A percentile compares a stretch with the other conserved stretches of the same genome.
Evolutionary conservation across 2,329 filamentous ascomycete species (phyloP).

Genomic region (Helotiales sp.): DNA sequence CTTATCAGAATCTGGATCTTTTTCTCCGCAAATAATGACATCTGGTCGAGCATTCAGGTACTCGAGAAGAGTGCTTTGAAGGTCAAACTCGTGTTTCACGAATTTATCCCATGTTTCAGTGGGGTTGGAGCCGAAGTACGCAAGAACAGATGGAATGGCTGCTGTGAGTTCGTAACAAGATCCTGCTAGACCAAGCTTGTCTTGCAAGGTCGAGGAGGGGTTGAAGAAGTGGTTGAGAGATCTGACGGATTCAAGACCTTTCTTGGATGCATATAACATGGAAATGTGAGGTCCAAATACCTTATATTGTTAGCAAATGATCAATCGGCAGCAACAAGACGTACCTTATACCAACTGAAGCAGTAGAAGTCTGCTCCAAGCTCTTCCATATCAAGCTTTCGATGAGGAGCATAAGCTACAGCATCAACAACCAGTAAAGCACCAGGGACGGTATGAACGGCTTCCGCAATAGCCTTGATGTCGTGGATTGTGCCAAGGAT

Average conservation of each 20-base stretch:
- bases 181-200: conserved; percentile 68
- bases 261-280: conserved; percentile 63
- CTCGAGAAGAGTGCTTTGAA: conserved; percentile 59
- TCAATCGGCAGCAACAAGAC: background rate
- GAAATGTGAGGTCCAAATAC: conserved; percentile 77
- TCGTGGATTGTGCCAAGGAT: conserved; percentile 72
- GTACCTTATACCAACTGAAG: conserved; percentile 78
- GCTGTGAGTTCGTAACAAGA: conserved; percentile 71
- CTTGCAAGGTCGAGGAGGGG: conserved; percentile 54
- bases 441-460: conserved; percentile 48
- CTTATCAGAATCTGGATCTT: conserved; percentile 44
- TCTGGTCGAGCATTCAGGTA: conserved; percentile 56
- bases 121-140: conserved; percentile 54
- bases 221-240: conserved; percentile 71
- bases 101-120: conserved; percentile 50
- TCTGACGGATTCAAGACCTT: conserved; percentile 54
- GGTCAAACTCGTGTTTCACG: conserved; percentile 56
- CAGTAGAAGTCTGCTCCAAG: conserved; percentile 74
- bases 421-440: conserved; percentile 73
- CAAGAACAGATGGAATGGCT: conserved; percentile 58
- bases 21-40: conserved; percentile 59
- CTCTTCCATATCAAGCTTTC: conserved; percentile 65
- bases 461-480: conserved; percentile 53
- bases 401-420: conserved; percentile 75
- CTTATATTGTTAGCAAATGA: conserved; percentile 24